phyloP scores from a whole-genome alignment of 768 basidiomycete species.

The Mycena filopes region DNA sequence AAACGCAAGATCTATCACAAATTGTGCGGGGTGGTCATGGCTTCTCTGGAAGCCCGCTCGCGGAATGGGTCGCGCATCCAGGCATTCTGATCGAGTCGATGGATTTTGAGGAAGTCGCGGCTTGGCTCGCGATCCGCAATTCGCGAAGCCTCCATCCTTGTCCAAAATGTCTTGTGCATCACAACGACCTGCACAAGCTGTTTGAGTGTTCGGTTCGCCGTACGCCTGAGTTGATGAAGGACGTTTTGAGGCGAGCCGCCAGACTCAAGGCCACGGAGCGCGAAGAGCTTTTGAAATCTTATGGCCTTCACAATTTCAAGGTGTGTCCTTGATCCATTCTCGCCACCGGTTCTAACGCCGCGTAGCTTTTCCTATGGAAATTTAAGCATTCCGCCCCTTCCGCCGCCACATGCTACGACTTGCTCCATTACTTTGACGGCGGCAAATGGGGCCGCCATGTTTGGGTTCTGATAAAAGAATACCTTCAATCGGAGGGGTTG shows the following conservation, averaged over 20 bases:
- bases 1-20: slow-evolving; percentile 15
- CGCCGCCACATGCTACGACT: neutral
- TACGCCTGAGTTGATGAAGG: slow-evolving; percentile 3
- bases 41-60: slow-evolving; percentile 11
- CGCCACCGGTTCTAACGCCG: neutral
- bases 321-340: neutral
- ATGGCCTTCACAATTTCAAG: slow-evolving; percentile 18
- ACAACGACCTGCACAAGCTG: neutral
- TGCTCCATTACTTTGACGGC: slow-evolving; percentile 10
- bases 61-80: slow-evolving; percentile 9
- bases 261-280: slow-evolving; percentile 6
- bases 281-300: slow-evolving; percentile 7
- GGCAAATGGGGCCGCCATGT: slow-evolving; percentile 19
- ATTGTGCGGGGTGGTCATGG: neutral
- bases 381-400: slow-evolving; percentile 4
- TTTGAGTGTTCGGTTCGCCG: slow-evolving; percentile 3
- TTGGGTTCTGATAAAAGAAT: slow-evolving; percentile 2
- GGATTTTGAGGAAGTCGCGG: slow-evolving; percentile 25
- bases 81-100: slow-evolving; percentile 27
- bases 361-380: slow-evolving; percentile 5
- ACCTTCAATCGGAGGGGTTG: neutral
- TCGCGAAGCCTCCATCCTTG: neutral
- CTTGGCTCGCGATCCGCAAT: slow-evolving; percentile 15
- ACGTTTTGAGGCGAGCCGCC: neutral
- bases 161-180: neutral